Conservation (phyloP, 345 rosid genomes). For the Eucalyptus pauciflora region DNA sequence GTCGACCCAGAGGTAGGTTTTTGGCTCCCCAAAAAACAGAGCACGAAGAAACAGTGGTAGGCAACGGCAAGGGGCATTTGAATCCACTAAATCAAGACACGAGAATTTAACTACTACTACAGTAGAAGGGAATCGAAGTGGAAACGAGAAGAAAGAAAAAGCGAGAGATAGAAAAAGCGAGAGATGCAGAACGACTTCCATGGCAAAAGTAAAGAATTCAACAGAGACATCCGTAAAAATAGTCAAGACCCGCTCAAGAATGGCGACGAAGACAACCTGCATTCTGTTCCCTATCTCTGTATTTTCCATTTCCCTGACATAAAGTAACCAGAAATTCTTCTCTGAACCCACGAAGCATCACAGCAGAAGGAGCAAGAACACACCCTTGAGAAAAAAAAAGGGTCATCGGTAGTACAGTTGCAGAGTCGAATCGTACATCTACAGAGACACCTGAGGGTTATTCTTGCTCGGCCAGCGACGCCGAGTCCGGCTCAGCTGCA, state of each 20-base stretch:
- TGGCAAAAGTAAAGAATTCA: background rate
- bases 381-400: background rate
- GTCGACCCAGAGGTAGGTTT: background rate
- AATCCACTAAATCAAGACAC: background rate
- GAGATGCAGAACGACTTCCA: background rate
- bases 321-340: background rate
- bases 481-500: background rate
- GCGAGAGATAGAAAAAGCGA: background rate
- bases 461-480: background rate
- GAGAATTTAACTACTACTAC: background rate
- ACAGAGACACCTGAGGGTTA: background rate
- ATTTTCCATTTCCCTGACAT: background rate
- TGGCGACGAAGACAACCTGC: background rate
- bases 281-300: background rate
- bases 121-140: background rate
- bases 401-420: background rate
- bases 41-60: background rate
- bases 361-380: background rate
- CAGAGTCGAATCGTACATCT: background rate
- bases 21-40: background rate
- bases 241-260: no score
- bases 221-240: background rate
- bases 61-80: background rate
- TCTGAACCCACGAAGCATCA: background rate
- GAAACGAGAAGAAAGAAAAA: background rate